phyloP scores from a whole-genome alignment of 192 early-diverging fungal genomes.

The Backusella mclennaniae region DNA sequence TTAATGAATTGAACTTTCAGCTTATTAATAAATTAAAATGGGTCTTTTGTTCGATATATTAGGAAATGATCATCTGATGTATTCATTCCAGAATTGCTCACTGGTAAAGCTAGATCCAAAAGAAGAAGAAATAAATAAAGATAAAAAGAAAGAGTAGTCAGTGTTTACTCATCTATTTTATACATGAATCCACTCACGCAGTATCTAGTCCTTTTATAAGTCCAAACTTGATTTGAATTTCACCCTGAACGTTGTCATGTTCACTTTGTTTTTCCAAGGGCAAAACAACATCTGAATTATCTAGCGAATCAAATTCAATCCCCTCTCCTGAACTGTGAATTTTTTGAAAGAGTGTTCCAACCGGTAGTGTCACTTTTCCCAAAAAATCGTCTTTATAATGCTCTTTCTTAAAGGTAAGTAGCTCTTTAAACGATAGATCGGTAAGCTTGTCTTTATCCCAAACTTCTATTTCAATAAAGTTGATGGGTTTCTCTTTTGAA shows the following conservation, averaged over 20 bases:
- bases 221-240: conserved; percentile 32
- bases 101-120: background rate
- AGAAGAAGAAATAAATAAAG: background rate
- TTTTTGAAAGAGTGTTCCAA: conserved; percentile 34
- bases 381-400: conserved; percentile 59
- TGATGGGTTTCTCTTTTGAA: conserved; percentile 33
- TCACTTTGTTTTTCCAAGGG: conserved; percentile 27
- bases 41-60: conserved; percentile 13
- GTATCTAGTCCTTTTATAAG: conserved; percentile 13
- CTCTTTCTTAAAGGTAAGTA: conserved; percentile 69
- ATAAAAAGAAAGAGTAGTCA: background rate
- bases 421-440: background rate
- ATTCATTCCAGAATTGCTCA: conserved; percentile 2
- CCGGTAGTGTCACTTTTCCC: conserved; percentile 57
- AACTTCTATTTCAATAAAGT: conserved; percentile 40
- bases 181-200: background rate
- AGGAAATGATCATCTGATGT: background rate
- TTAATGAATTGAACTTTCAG: background rate
- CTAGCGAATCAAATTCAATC: conserved; percentile 1
- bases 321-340: conserved; percentile 14
- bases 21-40: background rate
- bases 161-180: no score
- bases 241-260: conserved; percentile 31
- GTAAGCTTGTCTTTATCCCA: background rate
- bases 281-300: conserved; percentile 20